A percentile compares a stretch with the other conserved stretches of the same genome.
phyloP scores from a whole-genome alignment of 805 yeast species.

The Yarrowia yakushimensis region DNA sequence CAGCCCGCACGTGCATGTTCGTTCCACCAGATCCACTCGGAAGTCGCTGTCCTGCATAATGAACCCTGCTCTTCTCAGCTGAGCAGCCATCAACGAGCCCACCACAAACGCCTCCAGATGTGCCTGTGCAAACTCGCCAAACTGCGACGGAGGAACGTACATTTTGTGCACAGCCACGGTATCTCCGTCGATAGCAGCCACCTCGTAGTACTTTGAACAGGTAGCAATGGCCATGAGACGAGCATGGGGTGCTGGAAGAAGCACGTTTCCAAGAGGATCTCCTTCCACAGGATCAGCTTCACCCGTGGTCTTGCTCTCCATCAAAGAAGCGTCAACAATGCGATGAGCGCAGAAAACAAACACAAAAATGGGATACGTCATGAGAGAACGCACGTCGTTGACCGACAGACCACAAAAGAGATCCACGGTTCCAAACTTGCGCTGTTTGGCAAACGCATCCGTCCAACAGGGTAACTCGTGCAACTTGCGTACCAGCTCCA shows the following conservation, averaged over 20 bases:
- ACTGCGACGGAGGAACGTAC: slow-evolving; percentile 19
- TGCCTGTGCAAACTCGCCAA: slow-evolving; percentile 19
- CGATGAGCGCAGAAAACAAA: slow-evolving; percentile 14
- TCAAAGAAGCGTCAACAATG: not conserved
- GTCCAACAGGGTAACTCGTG: slow-evolving; percentile 21
- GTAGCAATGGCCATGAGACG: slow-evolving; percentile 14
- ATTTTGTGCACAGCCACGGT: slow-evolving; percentile 11
- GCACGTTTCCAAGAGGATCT: slow-evolving; percentile 9
- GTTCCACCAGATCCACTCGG: slow-evolving; percentile 3
- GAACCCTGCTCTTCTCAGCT: not conserved
- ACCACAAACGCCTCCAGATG: slow-evolving; percentile 22
- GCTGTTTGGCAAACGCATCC: slow-evolving; percentile 16
- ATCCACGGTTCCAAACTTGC: slow-evolving; percentile 11
- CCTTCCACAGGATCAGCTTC: slow-evolving; percentile 17
- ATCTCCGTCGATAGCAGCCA: slow-evolving; percentile 10
- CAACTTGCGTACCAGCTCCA: slow-evolving; percentile 4
- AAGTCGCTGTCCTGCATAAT: slow-evolving; percentile 18
- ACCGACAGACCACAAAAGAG: slow-evolving; percentile 10
- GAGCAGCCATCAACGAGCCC: not conserved
- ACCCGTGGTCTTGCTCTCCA: slow-evolving; percentile 1
- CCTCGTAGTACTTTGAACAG: slow-evolving; percentile 20
- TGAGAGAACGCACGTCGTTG: slow-evolving; percentile 4
- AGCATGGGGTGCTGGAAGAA: slow-evolving; percentile 3
- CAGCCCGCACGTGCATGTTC: slow-evolving; percentile 13
- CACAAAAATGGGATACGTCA: slow-evolving; percentile 17